phyloP scores from a whole-genome alignment of 495 filamentous ascomycete genomes.

The Podospora comata region DNA sequence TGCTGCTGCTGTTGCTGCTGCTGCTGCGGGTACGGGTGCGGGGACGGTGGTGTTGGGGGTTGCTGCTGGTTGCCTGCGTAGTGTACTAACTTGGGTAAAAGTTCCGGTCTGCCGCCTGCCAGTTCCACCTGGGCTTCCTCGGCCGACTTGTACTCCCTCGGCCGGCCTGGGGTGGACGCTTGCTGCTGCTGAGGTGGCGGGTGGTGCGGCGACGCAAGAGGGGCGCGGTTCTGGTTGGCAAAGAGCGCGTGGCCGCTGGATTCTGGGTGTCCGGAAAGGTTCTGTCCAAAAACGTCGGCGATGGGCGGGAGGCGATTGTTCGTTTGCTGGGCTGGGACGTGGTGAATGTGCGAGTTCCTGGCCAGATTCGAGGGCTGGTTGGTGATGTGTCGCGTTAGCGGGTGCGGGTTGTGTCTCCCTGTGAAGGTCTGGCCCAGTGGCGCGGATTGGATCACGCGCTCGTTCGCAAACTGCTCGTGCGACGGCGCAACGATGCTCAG shows the following conservation, averaged over 20 bases:
- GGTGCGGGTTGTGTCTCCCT: slow-evolving; percentile 77
- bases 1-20: slow-evolving; percentile 43
- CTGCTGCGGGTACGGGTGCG: slow-evolving; percentile 56
- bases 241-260: slow-evolving; percentile 66
- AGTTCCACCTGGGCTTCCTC: slow-evolving; percentile 91
- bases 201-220: slow-evolving; percentile 75
- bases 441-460: slow-evolving; percentile 94
- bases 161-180: slow-evolving; percentile 50
- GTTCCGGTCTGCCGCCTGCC: slow-evolving; percentile 84
- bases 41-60: slow-evolving; percentile 90
- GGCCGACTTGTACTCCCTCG: slow-evolving; percentile 88
- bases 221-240: slow-evolving; percentile 34
- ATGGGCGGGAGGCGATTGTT: slow-evolving; percentile 92
- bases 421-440: slow-evolving; percentile 96
- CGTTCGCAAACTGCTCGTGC: slow-evolving; percentile 91
- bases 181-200: slow-evolving; percentile 41
- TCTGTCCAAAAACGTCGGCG: slow-evolving; percentile 85
- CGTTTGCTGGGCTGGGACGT: slow-evolving; percentile 83
- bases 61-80: slow-evolving; percentile 78
- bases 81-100: slow-evolving; percentile 89
- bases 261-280: slow-evolving; percentile 65
- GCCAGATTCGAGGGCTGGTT: slow-evolving; percentile 84
- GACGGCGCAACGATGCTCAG: slow-evolving; percentile 94
- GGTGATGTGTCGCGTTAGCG: slow-evolving; percentile 74
- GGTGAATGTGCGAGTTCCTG: slow-evolving; percentile 87